Evolutionary conservation across 306 rosid genomes (phyloP).

Genomic region (apple (Malus domestica)): ASM211411v1 NC_041795.1:25572001-25572500

Average conservation of each 20-base stretch:
- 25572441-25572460: conserved; percentile 7
- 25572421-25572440: conserved; percentile 90
- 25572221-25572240: not conserved
- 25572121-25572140: not conserved
- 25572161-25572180: not conserved
- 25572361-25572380: conserved; percentile 67
- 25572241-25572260: conserved; percentile 8
- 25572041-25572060: not conserved
- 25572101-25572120: not conserved
- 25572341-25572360: conserved; percentile 88
- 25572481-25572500: conserved; percentile 15
- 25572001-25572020: not conserved
- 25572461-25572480: conserved; percentile 1
- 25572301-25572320: conserved; percentile 89
- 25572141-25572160: not conserved
- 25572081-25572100: not conserved
- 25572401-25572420: conserved; percentile 91
- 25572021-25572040: not conserved
- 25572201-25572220: not conserved
- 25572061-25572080: not conserved
- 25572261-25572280: conserved; percentile 8
- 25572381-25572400: conserved; percentile 70
- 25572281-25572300: conserved; percentile 75
- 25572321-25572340: conserved; percentile 73
- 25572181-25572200: not conserved